Base-by-base conservation (phyloP, 805 yeast species). In the Candida ipomoeae region DNA sequence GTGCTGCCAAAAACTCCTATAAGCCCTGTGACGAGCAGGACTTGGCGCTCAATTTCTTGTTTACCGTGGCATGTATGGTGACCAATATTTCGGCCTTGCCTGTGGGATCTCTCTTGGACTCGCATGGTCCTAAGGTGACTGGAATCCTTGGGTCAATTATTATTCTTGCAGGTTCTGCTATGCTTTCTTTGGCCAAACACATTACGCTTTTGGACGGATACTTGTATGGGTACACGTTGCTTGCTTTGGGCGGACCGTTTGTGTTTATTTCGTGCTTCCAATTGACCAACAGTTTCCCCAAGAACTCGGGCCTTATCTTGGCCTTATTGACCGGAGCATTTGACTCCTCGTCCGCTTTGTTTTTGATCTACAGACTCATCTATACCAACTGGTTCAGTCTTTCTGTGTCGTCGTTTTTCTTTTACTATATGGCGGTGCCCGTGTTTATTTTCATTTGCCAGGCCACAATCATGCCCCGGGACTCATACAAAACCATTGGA, bases 211-310 rank as follows among this genome's bases (percentile, higher is more conserved):
- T 79, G 40, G 97, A 90, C 65, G 82, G 84, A 3, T 90, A 87
- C 65, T 65, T 89, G 36, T 50, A 69, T 7, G 98, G 97, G 0
- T 92, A 88, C 65, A 72, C 85, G 2, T 66, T 80, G 14, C 71
- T 91, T 21, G 97, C 97, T 0, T 72, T 89, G 50, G 96, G 96
- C 6, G 97, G 98, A 4, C 98, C 98, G 8, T 90, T 91, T 69
- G 91, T 87, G 18, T 91, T 88, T 64, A 90, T 92, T 51, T 85
- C 96, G 15, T 82, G 89, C 54, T 90, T 91, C 77, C 97, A 91
- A 62, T 74, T 91, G 64, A 87, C 97, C 6, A 91, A 90, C 64
- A 79, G 87, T 26, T 88, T 90, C 68, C 96, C 96, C 2, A 79
- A 80, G 39, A 81, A 80, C 59, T 85, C 96, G 3, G 97, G 97